Percentiles rank a stretch among this genome's conserved stretches.
Conservation (phyloP, 805 yeast species). For the Starmerella apicola region DNA sequence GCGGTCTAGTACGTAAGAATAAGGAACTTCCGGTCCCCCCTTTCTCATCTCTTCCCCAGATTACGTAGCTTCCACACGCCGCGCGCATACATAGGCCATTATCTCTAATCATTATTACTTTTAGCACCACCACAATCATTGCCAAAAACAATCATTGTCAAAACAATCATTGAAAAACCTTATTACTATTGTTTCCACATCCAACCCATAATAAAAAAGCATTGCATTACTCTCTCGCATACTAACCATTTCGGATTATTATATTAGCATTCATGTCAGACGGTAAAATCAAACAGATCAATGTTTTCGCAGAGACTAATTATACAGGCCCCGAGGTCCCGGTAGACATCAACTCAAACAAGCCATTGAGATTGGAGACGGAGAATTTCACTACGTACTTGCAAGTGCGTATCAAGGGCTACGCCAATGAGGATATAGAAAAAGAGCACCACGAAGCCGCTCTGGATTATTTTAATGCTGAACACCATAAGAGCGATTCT, state of each 20-base stretch:
- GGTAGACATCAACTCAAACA: constrained; percentile 36
- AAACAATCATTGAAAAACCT: no score
- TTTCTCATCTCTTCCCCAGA: no score
- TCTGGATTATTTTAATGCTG: constrained; percentile 22
- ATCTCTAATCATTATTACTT: no score
- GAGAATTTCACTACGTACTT: constrained; percentile 32
- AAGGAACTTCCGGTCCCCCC: no score
- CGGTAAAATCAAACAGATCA: constrained; percentile 9
- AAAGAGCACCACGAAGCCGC: constrained; percentile 13
- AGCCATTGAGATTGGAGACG: constrained; percentile 30
- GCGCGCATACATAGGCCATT: no score
- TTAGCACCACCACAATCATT: no score
- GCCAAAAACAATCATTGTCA: no score
- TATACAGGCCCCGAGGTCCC: constrained; percentile 20
- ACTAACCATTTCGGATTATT: no score
- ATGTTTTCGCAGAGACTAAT: constrained; percentile 15
- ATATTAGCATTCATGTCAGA: no score
- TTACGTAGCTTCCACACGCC: no score
- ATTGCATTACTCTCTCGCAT: not conserved
- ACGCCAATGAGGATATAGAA: constrained; percentile 23
- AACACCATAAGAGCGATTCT: constrained; percentile 22
- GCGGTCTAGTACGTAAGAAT: no score
- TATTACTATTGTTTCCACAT: no score
- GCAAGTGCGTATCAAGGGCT: constrained; percentile 36
- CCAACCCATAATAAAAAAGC: not conserved